Conservation (phyloP, 2,329 filamentous ascomycete genomes). For the Tolypocladium endophyticum region DNA sequence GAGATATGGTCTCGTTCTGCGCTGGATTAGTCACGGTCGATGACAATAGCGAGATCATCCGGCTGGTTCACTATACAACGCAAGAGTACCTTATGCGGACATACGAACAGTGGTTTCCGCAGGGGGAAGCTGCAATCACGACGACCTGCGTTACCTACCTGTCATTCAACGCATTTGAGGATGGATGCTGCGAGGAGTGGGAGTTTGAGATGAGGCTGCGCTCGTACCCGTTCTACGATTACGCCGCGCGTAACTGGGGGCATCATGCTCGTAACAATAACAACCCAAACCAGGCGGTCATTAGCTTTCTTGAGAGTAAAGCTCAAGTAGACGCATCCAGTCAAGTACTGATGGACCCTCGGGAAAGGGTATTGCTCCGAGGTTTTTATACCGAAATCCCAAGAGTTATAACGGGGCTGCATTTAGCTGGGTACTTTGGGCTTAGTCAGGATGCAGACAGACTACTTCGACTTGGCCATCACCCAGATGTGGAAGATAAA, state of each 20-base stretch:
- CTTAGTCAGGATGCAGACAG: no score
- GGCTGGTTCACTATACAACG: constrained; percentile 34
- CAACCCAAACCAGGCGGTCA: not conserved
- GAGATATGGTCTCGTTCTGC: no score
- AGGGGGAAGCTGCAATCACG: constrained; percentile 16
- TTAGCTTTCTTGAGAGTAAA: not conserved
- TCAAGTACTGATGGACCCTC: not conserved
- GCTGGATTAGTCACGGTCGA: no score
- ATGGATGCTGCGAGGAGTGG: not conserved
- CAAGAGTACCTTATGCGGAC: constrained; percentile 31
- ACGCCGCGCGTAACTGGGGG: not conserved
- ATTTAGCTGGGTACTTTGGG: no score
- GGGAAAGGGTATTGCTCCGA: no score
- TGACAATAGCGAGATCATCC: constrained; percentile 17
- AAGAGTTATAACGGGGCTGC: no score
- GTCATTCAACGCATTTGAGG: constrained; percentile 17
- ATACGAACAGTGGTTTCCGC: constrained; percentile 16
- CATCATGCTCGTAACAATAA: not conserved
- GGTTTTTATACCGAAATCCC: no score
- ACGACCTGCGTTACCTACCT: constrained; percentile 24
- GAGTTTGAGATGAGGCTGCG: not conserved
- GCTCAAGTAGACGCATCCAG: not conserved
- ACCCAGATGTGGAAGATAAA: no score
- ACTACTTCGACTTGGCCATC: no score
- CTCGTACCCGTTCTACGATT: not conserved